Base-by-base conservation (phyloP, 75 land plant species). In the Cupressus sempervirens region DNA sequence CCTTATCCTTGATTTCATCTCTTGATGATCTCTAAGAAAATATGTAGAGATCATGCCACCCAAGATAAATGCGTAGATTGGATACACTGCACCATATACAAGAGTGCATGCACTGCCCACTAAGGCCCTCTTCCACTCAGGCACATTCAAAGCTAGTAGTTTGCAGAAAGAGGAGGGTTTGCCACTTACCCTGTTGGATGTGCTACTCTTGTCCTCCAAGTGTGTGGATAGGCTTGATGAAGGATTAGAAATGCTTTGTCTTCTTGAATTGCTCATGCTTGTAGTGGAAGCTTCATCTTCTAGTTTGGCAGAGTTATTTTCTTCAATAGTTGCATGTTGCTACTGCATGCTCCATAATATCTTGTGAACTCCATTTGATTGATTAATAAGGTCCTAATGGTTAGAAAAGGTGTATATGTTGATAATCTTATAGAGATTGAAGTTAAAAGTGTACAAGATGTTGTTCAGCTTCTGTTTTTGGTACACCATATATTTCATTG, bases 41-140 rank as follows among this genome's bases (percentile, higher is more conserved):
- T 91, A 95, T 2, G 94, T 90, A 38, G 94, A 86, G 70, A 95
- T 90, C 92, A 96, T 91, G 72, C 94, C 91, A 20, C 98, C 98
- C 45, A 96, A 84, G 29, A 92, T 84, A 76, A 93, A 82, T 62
- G 98, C 98, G 82, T 92, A 93, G 26, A 90, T 15, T 0, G 98
- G 98, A 58, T 96, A 95, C 7, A 95, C 84, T 11, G 96, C 36
- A 0, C 98, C 98, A 83, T 84, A 92, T 48, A 87, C 90, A 30
- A 89, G 76, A 7, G 98, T 96, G 1, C 96, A 96, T 32, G 88
- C 16, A 68, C 88, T 86, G 35, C 95, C 98, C 14, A 90, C 40
- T 1, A 93, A 67, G 26, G 87, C 96, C 84, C 94, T 93, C 84
- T 90, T 93, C 95, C 94, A 92, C 84, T 96, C 96, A 11, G 97